Conservation (phyloP, 2,329 filamentous ascomycete genomes). For the Emmonsia crescens region DNA sequence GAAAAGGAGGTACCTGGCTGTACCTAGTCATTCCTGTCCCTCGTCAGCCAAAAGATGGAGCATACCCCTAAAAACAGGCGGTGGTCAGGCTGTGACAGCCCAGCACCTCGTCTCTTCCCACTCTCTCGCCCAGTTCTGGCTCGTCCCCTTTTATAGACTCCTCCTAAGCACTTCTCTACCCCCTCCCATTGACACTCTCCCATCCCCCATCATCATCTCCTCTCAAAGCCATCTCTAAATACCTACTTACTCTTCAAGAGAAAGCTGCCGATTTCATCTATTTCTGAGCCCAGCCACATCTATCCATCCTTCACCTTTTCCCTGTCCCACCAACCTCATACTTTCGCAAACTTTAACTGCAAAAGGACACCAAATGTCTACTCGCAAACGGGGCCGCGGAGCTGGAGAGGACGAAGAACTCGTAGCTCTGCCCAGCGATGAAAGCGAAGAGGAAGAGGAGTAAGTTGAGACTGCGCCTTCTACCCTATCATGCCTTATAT, state of each 20-base stretch:
- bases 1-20: background rate
- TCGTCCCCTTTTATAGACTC: background rate
- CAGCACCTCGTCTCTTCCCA: background rate
- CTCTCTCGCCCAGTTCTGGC: background rate
- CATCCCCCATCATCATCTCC: conserved; percentile 7
- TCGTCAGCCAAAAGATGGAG: background rate
- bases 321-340: background rate
- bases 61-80: background rate
- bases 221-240: background rate
- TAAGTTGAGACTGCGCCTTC: conserved; percentile 3
- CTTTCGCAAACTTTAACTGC: background rate
- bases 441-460: conserved; percentile 42
- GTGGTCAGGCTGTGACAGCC: background rate
- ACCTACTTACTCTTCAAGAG: background rate
- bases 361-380: conserved; percentile 31
- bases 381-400: conserved; percentile 41
- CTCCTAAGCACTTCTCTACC: background rate
- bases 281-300: background rate
- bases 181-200: conserved; percentile 3
- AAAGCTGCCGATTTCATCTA: background rate
- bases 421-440: conserved; percentile 38
- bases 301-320: background rate
- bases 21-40: background rate
- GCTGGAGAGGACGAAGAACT: conserved; percentile 39
- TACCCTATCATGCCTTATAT: background rate